Evolutionary conservation across 345 rosid species (phyloP).

Genomic region (Salix koriyanagi): DNA sequence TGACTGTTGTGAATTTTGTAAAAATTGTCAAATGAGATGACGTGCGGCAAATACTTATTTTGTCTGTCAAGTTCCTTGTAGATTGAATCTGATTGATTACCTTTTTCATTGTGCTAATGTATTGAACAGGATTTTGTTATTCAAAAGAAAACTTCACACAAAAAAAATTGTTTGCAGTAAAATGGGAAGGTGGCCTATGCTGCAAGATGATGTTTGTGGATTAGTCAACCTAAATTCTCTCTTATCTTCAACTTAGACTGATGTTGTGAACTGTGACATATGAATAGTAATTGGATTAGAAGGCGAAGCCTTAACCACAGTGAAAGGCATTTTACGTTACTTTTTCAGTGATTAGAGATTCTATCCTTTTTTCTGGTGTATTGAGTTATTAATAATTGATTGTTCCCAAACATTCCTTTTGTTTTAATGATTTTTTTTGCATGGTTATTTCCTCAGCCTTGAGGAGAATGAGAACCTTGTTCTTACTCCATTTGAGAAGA

Average conservation of each 20-base stretch:
- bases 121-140: no score
- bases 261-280: neutral
- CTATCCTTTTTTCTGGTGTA: neutral
- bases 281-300: neutral
- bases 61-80: no score
- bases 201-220: no score
- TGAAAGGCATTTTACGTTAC: neutral
- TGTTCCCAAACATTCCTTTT: neutral
- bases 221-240: neutral
- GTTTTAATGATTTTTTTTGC: neutral
- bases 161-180: no score
- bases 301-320: neutral
- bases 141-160: no score
- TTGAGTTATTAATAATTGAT: neutral
- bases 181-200: no score
- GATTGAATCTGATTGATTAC: no score
- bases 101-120: no score
- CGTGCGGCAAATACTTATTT: no score
- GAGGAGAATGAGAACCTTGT: conserved; percentile 95
- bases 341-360: neutral
- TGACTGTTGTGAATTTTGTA: no score
- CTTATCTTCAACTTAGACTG: neutral
- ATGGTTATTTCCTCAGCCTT: conserved; percentile 45
- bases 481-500: conserved; percentile 94
- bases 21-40: no score